Conservation (phyloP, 441 rosid species). For the Capsella rubella region DNA sequence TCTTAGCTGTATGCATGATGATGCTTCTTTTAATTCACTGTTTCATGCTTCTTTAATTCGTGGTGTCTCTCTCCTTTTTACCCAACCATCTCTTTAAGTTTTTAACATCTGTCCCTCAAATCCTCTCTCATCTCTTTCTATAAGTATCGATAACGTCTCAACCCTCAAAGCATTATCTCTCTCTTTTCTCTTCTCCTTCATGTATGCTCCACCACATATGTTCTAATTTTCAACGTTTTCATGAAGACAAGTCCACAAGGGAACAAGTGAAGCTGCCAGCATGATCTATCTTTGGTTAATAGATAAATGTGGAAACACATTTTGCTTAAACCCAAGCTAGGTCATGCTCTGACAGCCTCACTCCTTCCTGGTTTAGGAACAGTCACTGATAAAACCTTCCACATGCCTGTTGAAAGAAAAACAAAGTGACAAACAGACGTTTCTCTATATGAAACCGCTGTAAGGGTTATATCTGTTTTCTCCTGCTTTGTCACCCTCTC, state of each 20-base stretch:
- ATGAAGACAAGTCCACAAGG: slow-evolving; percentile 52
- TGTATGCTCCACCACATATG: too few species aligned
- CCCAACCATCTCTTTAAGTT: slow-evolving; percentile 30
- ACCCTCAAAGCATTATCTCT: slow-evolving; percentile 5
- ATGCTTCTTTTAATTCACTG: slow-evolving; percentile 48
- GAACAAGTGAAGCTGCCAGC: slow-evolving; percentile 99
- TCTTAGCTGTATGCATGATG: slow-evolving; percentile 60
- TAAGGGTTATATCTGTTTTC: slow-evolving; percentile 21
- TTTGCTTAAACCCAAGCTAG: slow-evolving; percentile 53
- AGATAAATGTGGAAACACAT: slow-evolving; percentile 50
- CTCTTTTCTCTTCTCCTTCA: too few species aligned
- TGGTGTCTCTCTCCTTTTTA: slow-evolving; percentile 30
- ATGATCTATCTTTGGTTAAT: slow-evolving; percentile 82
- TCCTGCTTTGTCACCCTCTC: background rate
- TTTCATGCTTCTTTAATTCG: slow-evolving; percentile 42
- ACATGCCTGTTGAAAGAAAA: slow-evolving; percentile 9
- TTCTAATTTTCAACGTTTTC: too few species aligned
- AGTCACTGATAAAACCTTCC: slow-evolving; percentile 24
- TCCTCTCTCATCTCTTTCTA: slow-evolving; percentile 32
- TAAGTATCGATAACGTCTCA: slow-evolving; percentile 24
- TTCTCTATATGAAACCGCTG: slow-evolving; percentile 19
- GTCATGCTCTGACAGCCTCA: slow-evolving; percentile 99
- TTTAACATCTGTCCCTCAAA: slow-evolving; percentile 20
- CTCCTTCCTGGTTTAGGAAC: slow-evolving; percentile 76
- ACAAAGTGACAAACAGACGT: background rate